Evolutionary conservation across 345 rosid species (phyloP), one percentile per base, ranked within the genome.

Genomic region (Psidium friedrichsthalianum): DNA sequence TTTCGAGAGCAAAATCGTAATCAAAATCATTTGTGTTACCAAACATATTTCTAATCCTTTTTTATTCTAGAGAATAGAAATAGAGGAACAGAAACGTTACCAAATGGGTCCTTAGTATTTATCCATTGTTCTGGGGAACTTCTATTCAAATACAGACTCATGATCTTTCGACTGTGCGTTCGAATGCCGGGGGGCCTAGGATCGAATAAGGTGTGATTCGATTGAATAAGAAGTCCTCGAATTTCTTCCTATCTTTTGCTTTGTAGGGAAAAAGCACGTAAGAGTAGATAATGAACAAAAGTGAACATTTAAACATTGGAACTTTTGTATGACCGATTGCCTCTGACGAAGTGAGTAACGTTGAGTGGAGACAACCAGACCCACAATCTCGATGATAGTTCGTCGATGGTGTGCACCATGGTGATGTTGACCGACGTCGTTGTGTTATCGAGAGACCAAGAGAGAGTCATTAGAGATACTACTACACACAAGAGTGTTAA

Each of bases 291-390:
- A 59, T 4, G 20, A 27, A 27, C 10, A 1, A 59, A 29, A 27
- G 5, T 59, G 20, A 27, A 59, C 0, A 4, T 2, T 14, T 27
- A 27, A 59, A 27, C 20, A 6, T 27, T 2, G 20, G 29, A 27
- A 3, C 40, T 18, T 6, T 59, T 59, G 2, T 6, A 13, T 36
- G 74, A 59, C 9, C 74, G 0, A 59, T 27, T 1, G 74, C 40
- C 74, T 61, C 9, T 27, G 16, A 14, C 40, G 14, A 6, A 21
- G 16, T 27, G 74, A 61, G 74, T n/a, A 36, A 13, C 0, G 2
- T 6, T 6, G 0, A 36, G 6, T 27, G 0, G 2, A 61, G 10
- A 36, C 5, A 10, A 3, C 16, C 18, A 6, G 18, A 15, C 6
- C 36, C 54, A 14, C 54, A 5, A 12, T 52, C 54, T 5, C 20